These are phyloP conservation scores for Crassisporium funariophilum DNA, from an alignment of 768 basidiomycete species.

Conservation along the genomic window DNA sequence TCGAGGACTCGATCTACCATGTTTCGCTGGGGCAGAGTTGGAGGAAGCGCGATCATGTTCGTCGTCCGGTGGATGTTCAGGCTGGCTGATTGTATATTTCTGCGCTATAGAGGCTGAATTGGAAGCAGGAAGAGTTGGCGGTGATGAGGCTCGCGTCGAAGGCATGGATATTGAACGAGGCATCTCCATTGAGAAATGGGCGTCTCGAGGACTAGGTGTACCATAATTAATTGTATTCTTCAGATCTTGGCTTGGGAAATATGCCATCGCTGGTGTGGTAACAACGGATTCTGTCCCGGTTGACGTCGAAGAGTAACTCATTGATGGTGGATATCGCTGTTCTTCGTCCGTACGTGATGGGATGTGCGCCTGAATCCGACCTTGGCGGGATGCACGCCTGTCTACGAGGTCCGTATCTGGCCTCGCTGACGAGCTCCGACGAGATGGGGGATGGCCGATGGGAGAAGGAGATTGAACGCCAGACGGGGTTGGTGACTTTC, in stretches of 20 bases:
- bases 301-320: constrained; percentile 30
- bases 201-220: constrained; percentile 3
- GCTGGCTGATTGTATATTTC: neutral
- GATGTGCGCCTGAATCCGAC: neutral
- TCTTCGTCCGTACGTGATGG: constrained; percentile 10
- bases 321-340: constrained; percentile 14
- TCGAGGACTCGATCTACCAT: too few species aligned
- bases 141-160: neutral
- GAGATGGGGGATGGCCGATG: neutral
- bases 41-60: too few species aligned
- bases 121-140: neutral
- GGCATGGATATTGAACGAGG: neutral
- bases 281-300: constrained; percentile 20
- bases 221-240: neutral
- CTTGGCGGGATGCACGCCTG: neutral
- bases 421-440: neutral
- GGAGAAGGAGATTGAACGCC: constrained; percentile 3
- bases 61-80: too few species aligned
- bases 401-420: constrained; percentile 2
- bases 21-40: too few species aligned
- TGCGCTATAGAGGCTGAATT: neutral
- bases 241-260: neutral
- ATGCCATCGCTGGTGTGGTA: neutral
- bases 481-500: constrained; percentile 26
- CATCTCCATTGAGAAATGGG: neutral